Conservation (phyloP, 257 asterid species). For the Solanum clarkiae region DNA sequence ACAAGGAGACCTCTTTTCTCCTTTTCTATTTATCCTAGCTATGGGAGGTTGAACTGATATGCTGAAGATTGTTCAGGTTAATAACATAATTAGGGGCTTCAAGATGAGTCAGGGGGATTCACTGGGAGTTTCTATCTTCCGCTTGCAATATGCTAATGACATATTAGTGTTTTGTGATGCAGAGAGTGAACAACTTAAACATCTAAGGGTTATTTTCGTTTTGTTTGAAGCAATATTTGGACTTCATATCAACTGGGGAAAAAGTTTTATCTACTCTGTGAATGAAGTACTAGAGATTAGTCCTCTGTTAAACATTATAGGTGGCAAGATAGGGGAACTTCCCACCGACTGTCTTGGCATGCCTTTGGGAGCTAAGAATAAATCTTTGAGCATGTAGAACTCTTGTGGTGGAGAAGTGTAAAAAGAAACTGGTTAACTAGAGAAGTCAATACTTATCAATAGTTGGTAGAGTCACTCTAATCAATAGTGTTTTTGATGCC, state of each 20-base stretch:
- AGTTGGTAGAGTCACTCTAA: no score
- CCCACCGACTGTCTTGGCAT: neutral
- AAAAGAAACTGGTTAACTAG: no score
- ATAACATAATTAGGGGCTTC: neutral
- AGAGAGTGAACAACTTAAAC: neutral
- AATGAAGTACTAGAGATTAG: neutral
- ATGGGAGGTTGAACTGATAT: neutral
- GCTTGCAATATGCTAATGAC: neutral
- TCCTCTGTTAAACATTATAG: neutral
- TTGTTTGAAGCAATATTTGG: no score
- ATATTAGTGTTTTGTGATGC: neutral
- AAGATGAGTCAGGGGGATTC: neutral
- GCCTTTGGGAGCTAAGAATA: neutral
- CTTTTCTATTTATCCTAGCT: neutral
- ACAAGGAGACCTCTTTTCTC: neutral
- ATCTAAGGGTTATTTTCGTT: neutral
- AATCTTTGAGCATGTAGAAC: no score
- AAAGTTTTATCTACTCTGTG: no score
- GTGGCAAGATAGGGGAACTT: neutral
- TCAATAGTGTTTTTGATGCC: no score
- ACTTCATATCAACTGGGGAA: no score
- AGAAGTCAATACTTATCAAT: neutral
- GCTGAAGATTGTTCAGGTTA: neutral
- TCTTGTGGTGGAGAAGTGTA: no score
- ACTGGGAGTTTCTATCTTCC: neutral